Percentiles rank a stretch among this genome's conserved stretches.
Evolutionary conservation across 768 basidiomycete genomes (phyloP).

Genomic region (Mrakia gelida): DNA sequence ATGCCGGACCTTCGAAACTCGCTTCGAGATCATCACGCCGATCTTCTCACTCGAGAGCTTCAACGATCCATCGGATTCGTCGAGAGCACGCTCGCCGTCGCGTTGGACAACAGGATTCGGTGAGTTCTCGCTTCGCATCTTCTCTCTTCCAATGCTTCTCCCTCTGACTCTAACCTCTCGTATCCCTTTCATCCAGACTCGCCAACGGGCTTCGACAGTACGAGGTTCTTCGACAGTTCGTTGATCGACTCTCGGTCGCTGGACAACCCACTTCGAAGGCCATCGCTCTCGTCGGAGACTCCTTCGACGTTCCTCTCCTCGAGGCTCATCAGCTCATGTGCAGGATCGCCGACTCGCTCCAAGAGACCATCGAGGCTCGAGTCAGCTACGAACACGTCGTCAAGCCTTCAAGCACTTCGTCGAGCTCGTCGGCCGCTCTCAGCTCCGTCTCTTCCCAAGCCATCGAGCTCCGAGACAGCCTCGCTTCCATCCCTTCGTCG

Average conservation of each 20-base stretch:
- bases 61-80: slow-evolving; percentile 70
- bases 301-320: background rate
- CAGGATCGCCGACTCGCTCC: slow-evolving; percentile 26
- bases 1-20: slow-evolving; percentile 64
- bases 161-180: background rate
- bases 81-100: slow-evolving; percentile 70
- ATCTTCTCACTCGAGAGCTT: slow-evolving; percentile 80
- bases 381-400: slow-evolving; percentile 15
- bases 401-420: background rate
- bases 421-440: background rate
- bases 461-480: background rate
- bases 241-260: slow-evolving; percentile 3
- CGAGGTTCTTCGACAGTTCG: background rate
- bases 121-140: slow-evolving; percentile 45
- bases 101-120: slow-evolving; percentile 61
- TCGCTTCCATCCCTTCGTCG: background rate
- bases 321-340: slow-evolving; percentile 21
- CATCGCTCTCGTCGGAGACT: slow-evolving; percentile 4
- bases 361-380: slow-evolving; percentile 14
- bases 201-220: slow-evolving; percentile 7
- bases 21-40: slow-evolving; percentile 67
- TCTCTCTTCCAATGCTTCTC: background rate
- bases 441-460: slow-evolving; percentile 1
- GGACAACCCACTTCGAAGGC: background rate
- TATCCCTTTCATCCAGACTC: background rate